phyloP scores from a whole-genome alignment of 2,329 filamentous ascomycete species.

The Cordyceps cicadae region DNA sequence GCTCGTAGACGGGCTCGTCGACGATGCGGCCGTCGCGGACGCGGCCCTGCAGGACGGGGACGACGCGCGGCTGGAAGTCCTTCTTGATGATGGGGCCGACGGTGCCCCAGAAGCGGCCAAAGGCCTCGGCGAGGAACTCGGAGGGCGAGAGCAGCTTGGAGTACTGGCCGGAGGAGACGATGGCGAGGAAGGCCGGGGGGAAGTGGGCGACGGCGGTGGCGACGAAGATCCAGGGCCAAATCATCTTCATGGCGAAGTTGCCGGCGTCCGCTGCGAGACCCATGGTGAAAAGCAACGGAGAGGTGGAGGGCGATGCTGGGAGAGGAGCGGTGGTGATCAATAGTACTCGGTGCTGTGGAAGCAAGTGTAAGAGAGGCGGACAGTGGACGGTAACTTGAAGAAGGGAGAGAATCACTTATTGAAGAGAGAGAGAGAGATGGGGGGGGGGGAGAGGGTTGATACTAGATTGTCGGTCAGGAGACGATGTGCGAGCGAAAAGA shows the following conservation, averaged over 20 bases:
- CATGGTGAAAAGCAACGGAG: neutral
- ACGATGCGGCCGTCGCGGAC: conserved; percentile 29
- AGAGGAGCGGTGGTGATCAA: neutral
- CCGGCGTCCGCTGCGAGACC: neutral
- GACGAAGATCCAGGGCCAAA: conserved; percentile 48
- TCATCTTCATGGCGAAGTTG: conserved; percentile 25
- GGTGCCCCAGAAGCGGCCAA: conserved; percentile 51
- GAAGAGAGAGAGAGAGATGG: neutral
- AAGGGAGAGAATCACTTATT: neutral
- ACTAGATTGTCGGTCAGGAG: neutral
- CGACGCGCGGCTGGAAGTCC: conserved; percentile 33
- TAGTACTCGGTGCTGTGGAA: neutral
- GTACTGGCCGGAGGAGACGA: conserved; percentile 29
- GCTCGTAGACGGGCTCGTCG: conserved; percentile 25
- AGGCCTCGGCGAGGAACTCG: conserved; percentile 44
- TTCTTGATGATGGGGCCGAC: conserved; percentile 43
- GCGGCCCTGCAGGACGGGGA: conserved; percentile 47
- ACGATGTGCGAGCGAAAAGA: neutral
- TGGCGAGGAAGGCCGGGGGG: conserved; percentile 38
- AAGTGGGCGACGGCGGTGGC: conserved; percentile 38
- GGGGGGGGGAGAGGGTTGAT: too few relatives aligned
- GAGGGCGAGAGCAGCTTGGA: conserved; percentile 32
- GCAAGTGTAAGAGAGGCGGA: neutral
- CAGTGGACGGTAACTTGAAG: neutral
- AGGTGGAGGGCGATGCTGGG: neutral